Evolutionary conservation across 1,284 basidiomycete genomes (phyloP), one percentile per base, ranked within the genome.

Genomic region (Fomitopsis pinicola): DNA sequence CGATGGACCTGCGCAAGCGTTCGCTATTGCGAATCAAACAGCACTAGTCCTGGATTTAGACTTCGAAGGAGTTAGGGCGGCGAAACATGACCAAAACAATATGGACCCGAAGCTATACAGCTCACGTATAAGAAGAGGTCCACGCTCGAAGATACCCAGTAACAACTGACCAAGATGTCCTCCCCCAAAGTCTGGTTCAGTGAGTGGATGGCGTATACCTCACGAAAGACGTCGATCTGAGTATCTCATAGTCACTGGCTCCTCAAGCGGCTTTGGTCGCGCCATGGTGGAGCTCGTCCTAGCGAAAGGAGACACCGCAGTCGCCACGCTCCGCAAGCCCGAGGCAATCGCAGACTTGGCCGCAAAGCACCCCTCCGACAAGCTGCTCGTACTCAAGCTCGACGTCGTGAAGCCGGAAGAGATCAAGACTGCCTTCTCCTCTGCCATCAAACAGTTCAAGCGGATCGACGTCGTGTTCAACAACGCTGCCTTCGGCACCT

Each of bases 391-490:
- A 14, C 58, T 77, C 58, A 67, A 72, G 50, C 60, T 80, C 22
- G 80, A 82, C 63, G 77, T 81, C 55, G 76, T 65, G 59, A 61
- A 72, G 3, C 60, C 42, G 40, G 66, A 59, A n/a, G 69, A 76
- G n/a, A 69, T 76, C 26, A 48, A 53, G 2, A 64, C 42, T 1
- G 79, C 76, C 1, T 80, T 81, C 48, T 65, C 67, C 3, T 64
- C 63, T 15, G 72, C 75, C 5, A 68, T 71, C 53, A 60, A 62
- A 0, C 59, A 63, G 26, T 80, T 79, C 62, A 79, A 77, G 9
- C 71, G 76, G 14, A 61, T 80, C 19, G 78, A 80, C 57, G 73
- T 81, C 14, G 75, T 81, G 5, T 72, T 78, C 61, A 82, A 79
- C 67, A 82, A 80, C 57, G 80, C 79, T 1, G 76, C 70, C 1